phyloP scores from a whole-genome alignment of 768 basidiomycete species.

The Lactarius deliciosus region DNA sequence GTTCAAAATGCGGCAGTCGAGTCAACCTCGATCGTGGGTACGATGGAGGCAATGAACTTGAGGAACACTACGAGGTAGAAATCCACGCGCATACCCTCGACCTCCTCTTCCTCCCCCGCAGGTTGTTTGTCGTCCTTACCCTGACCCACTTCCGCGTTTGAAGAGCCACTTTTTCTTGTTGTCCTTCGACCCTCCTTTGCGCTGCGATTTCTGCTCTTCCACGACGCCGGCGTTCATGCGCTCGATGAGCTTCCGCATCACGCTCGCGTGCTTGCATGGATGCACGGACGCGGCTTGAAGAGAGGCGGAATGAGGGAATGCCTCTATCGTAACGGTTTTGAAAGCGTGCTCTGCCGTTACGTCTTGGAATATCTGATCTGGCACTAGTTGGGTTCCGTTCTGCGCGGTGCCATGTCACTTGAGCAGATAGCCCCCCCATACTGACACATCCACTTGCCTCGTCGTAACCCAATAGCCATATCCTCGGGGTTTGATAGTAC shows the following conservation, averaged over 20 bases:
- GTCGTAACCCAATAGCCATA: constrained; percentile 97
- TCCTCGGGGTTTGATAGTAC: constrained; percentile 97
- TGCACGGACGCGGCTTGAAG: constrained; percentile 92
- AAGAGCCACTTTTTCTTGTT: constrained; percentile 79
- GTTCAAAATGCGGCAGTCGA: constrained; percentile 63
- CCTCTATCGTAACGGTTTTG: constrained; percentile 98
- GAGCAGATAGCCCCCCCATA: background rate
- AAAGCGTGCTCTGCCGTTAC: constrained; percentile 95
- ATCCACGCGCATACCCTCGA: constrained; percentile 93
- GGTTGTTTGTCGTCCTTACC: constrained; percentile 53
- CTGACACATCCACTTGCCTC: constrained; percentile 56
- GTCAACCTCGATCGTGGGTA: constrained; percentile 98
- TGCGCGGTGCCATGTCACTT: constrained; percentile 35
- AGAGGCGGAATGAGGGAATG: constrained; percentile 89
- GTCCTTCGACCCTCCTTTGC: constrained; percentile 50
- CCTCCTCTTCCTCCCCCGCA: constrained; percentile 60
- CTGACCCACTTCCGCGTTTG: constrained; percentile 59
- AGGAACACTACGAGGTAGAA: constrained; percentile 98
- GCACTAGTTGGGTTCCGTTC: constrained; percentile 87
- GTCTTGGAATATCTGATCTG: constrained; percentile 93
- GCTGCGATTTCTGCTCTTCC: constrained; percentile 75
- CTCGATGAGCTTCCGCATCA: constrained; percentile 99
- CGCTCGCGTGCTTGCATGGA: constrained; percentile 97
- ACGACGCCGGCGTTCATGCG: constrained; percentile 91
- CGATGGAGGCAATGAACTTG: constrained; percentile 98